Conservation (phyloP, 2,329 filamentous ascomycete species). For the Fusarium aywerte region DNA sequence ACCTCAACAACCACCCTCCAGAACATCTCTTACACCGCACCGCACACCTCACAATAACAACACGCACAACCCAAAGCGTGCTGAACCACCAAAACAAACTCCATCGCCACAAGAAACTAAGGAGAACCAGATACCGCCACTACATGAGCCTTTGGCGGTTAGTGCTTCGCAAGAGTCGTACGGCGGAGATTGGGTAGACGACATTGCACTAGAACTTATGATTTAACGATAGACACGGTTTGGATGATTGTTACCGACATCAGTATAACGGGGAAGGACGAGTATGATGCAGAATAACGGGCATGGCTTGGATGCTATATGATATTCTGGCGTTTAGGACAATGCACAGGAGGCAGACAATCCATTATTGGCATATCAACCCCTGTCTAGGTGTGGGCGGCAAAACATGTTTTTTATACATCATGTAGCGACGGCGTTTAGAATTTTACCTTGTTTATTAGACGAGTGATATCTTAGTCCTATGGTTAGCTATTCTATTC, state of each 20-base stretch:
- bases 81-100: not conserved
- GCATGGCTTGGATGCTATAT: not conserved
- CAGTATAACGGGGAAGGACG: not conserved
- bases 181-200: constrained; percentile 54
- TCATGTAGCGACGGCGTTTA: constrained; percentile 36
- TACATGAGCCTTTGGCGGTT: constrained; percentile 10
- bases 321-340: constrained; percentile 15
- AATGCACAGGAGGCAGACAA: not conserved
- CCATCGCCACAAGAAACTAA: constrained; percentile 8
- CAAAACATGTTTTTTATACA: constrained; percentile 7
- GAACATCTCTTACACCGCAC: not conserved
- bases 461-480: not conserved
- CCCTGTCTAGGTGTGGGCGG: constrained; percentile 9
- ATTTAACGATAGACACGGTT: constrained; percentile 36
- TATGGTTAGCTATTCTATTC: not conserved
- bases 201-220: constrained; percentile 50
- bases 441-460: constrained; percentile 10
- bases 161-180: constrained; percentile 53
- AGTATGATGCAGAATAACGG: not conserved
- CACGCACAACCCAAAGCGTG: not conserved
- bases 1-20: not conserved
- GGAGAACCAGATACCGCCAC: constrained; percentile 43
- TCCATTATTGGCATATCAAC: constrained; percentile 10
- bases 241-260: constrained; percentile 10
- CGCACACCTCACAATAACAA: constrained; percentile 5